Percentiles rank a stretch among this genome's conserved stretches.
phyloP scores from a whole-genome alignment of 768 basidiomycete genomes.

The Paxillus involutus region DNA sequence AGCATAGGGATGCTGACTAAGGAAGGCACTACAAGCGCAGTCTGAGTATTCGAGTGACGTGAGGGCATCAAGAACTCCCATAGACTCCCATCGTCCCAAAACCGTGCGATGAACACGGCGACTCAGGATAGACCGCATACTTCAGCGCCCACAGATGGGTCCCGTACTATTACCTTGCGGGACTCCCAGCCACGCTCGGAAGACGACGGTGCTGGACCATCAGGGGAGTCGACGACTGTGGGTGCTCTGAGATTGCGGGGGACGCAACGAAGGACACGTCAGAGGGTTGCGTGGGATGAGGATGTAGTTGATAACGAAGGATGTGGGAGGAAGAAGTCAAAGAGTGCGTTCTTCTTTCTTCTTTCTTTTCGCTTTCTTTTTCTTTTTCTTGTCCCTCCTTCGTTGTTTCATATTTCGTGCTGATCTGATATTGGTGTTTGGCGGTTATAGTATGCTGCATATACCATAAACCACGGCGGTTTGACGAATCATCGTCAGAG shows the following conservation, averaged over 20 bases:
- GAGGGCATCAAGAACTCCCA: background rate
- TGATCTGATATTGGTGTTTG: background rate
- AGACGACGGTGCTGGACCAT: constrained; percentile 22
- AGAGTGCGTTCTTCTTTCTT: constrained; percentile 59
- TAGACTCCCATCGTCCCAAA: background rate
- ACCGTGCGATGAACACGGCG: constrained; percentile 15
- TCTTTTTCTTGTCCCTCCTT: background rate
- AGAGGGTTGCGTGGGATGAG: constrained; percentile 79
- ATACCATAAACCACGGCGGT: constrained; percentile 77
- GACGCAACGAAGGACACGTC: constrained; percentile 41
- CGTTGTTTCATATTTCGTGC: background rate
- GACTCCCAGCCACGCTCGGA: constrained; percentile 36
- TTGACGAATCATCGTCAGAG: constrained; percentile 80
- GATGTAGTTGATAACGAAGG: constrained; percentile 91
- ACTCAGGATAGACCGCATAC: constrained; percentile 34
- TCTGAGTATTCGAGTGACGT: too few species aligned
- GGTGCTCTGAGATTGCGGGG: constrained; percentile 66
- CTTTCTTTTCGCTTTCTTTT: background rate
- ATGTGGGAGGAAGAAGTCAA: constrained; percentile 86
- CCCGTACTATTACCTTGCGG: constrained; percentile 50
- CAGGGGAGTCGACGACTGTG: constrained; percentile 25
- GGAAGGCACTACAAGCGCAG: background rate
- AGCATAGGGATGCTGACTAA: constrained; percentile 20
- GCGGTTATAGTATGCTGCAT: constrained; percentile 84
- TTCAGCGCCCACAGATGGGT: constrained; percentile 49